Percentiles rank a stretch among this genome's conserved stretches.
phyloP scores from a whole-genome alignment of 148 eudicot genomes.

The Linanthus parryae region DNA sequence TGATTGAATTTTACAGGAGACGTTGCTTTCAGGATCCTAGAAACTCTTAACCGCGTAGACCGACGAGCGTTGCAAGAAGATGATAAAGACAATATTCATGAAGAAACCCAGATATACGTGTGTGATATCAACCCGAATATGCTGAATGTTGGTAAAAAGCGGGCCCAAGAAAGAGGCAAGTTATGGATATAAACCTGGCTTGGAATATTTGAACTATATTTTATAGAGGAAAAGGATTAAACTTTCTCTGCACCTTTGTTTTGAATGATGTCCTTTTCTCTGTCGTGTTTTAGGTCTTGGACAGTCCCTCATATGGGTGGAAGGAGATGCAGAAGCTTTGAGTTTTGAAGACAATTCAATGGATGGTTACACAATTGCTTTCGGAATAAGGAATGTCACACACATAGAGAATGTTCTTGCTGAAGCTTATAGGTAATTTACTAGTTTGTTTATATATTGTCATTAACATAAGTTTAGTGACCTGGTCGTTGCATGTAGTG shows the following conservation, averaged over 20 bases:
- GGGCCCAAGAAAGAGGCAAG: conserved; percentile 90
- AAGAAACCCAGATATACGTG: conserved; percentile 78
- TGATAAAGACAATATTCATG: conserved; percentile 44
- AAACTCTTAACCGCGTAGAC: conserved; percentile 46
- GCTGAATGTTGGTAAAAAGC: conserved; percentile 79
- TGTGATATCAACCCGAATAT: conserved; percentile 92
- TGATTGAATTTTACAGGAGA: conserved; percentile 63
- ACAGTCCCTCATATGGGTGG: conserved; percentile 79
- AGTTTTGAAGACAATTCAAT: conserved; percentile 70
- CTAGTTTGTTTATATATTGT: too few species aligned
- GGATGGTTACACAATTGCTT: conserved; percentile 97
- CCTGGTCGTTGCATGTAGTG: conserved; percentile 3
- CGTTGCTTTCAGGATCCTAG: conserved; percentile 91
- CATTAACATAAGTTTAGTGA: background rate
- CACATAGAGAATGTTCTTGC: conserved; percentile 90
- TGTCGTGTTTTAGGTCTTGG: conserved; percentile 45
- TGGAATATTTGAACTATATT: too few species aligned
- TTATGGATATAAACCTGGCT: background rate
- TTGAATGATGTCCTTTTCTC: conserved; percentile 6
- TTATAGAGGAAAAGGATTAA: too few species aligned
- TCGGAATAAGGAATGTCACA: conserved; percentile 97
- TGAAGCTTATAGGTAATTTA: conserved; percentile 72
- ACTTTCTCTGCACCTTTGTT: too few species aligned
- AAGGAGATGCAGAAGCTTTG: conserved; percentile 92
- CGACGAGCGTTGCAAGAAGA: conserved; percentile 39